Base-by-base conservation (phyloP, 2,329 filamentous ascomycete genomes). In the Lasiodiplodia hormozganensis region DNA sequence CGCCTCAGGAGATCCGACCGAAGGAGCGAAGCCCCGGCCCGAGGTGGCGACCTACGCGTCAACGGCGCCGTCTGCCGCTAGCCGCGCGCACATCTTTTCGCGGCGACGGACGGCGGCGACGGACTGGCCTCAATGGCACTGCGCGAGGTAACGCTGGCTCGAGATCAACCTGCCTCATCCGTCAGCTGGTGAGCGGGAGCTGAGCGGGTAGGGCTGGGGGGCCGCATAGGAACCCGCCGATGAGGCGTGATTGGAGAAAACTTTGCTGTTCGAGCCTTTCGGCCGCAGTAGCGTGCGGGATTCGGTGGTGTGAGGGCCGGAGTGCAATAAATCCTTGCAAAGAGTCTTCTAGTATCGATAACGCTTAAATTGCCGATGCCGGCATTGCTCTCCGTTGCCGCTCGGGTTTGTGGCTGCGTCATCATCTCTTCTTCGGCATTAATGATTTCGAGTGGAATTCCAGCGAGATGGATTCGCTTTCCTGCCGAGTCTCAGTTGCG, bases 11-110 rank as follows among this genome's bases (percentile, higher is more conserved):
- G 53, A 52, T 43, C 54, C 65, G 43, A 11, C 18, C 25, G 1
- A 4, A n/a, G 6, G 23, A 34, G 43, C 53, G 54, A n/a, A 60
- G 58, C 49, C 31, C 53, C 65, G 65, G 65, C 54, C 65, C 65
- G 65, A 67, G 65, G 54, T 67, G 65, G 65, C 54, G 65, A 51
- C 16, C n/a, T 23, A 60, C 53, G 28, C 34, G 60, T 52, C 60
- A 38, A 64, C 25, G 28, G 43, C 43, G 54, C 43, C 7, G 18
- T 16, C 31, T 16, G 38, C 38, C 28, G 11, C 54, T 34, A 60
- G 43, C 53, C 52, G 12, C 40, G 52, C 8, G 18, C 38, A 23
- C 49, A 28, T 49, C 25, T 16, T 16, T 25, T 47, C 18, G 38
- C 38, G 25, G 23, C 53, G n/a, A 14, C 47, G 21, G 52, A 57